Base-by-base conservation (phyloP, 2,329 filamentous ascomycete species). In the Fusarium newnesense region DNA sequence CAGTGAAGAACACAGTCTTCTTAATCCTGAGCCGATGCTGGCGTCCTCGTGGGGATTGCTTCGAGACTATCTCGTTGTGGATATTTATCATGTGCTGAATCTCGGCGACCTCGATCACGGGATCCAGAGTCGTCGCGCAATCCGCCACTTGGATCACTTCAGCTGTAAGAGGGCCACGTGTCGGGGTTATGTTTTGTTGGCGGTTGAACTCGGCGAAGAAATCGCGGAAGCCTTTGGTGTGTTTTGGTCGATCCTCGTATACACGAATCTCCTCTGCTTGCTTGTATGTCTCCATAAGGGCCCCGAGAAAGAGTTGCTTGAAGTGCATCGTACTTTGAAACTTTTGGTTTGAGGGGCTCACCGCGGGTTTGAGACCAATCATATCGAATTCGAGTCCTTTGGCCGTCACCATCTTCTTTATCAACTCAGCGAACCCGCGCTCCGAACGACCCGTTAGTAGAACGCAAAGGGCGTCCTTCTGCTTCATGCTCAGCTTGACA, bases 71-170 rank as follows among this genome's bases (percentile, higher is more conserved):
- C 7, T 84, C 83, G 80, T 98, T 99, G 85, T 98, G 96, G 26
- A 89, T 86, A 79, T 97, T 96, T 83, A 98, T 92, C 86, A 98
- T 92, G 74, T 92, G 91, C 82, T 98, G 95, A 19, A 98, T 90
- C 80, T 96, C 92, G 21, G 93, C 91, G 40, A 95, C 89, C 83
- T 98, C 95, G 24, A 89, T 86, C 39, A 95, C 88, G 2, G 95
- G 94, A 74, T 96, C 91, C 39, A 98, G 88, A 56, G 87, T 90
- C 10, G 90, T 93, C 34, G 90, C 89, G 65, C 90, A 87, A 79
- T 98, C 95, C 7, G 91, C 88, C 19, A 99, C 95, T 79, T 96
- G 94, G 28, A 98, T 88, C 26, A 98, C 95, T 79, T 97, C 94
- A 39, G 92, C 91, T 13, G 81, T 85, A 70, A 98, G 91, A 2